These are phyloP conservation scores for Hondaea fermentalgiana DNA, from an alignment of 108 stramenopile species.

Conservation along the genomic window DNA sequence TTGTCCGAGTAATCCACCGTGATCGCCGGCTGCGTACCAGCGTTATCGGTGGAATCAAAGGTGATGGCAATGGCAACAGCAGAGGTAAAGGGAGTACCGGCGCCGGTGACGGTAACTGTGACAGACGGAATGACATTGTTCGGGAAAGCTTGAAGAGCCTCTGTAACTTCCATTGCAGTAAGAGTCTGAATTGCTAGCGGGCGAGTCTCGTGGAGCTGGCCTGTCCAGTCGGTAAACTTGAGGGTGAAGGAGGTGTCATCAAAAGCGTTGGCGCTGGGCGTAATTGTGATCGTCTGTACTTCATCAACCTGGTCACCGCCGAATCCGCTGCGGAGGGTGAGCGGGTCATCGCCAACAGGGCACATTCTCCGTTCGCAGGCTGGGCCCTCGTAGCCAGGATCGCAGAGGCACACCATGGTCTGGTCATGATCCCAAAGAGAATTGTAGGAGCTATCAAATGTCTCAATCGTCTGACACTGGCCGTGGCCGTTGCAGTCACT, in stretches of 20 bases:
- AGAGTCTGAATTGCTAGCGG: not conserved
- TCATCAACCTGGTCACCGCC: not conserved
- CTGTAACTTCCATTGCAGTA: not conserved
- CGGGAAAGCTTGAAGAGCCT: not conserved
- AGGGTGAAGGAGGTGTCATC: not conserved
- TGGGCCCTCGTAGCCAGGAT: constrained; percentile 52
- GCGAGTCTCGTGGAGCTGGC: not conserved
- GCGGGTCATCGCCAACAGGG: constrained; percentile 63
- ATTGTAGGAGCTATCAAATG: constrained; percentile 51
- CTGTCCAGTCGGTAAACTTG: constrained; percentile 7
- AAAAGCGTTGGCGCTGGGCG: not conserved
- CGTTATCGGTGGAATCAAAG: not conserved
- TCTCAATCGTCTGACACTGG: constrained; percentile 51
- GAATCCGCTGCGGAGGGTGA: constrained; percentile 23
- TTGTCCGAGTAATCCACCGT: not conserved
- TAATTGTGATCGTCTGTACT: not conserved
- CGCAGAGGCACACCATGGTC: constrained; percentile 64
- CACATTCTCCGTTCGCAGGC: constrained; percentile 55
- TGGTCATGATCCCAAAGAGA: constrained; percentile 61
- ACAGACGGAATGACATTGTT: not conserved
- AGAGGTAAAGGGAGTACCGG: not conserved
- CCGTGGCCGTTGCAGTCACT: constrained; percentile 51
- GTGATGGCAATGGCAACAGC: not conserved
- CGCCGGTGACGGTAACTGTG: not conserved
- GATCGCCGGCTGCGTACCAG: not conserved